Evolutionary conservation across 352 stramenopile species (phyloP).

Genomic region (Pythium grandisporangium): DNA sequence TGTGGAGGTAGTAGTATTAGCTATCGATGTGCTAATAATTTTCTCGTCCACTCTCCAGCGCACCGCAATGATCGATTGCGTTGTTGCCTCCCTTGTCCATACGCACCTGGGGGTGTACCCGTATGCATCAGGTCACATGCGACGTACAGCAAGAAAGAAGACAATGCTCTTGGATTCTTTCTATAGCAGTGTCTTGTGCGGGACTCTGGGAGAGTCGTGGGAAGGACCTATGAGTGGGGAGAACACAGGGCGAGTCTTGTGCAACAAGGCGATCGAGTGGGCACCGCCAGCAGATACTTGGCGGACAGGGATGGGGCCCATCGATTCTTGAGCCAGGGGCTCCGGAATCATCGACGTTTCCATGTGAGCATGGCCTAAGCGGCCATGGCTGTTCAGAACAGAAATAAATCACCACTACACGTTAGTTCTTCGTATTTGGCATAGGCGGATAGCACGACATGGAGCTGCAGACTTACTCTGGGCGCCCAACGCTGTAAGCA

Average conservation of each 20-base stretch:
- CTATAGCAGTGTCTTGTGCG: conserved; percentile 6
- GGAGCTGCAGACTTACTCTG: conserved; percentile 81
- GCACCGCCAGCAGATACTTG: conserved; percentile 67
- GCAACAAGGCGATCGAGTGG: conserved; percentile 65
- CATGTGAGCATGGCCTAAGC: conserved; percentile 43
- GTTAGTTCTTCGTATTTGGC: no score
- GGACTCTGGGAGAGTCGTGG: conserved; percentile 2
- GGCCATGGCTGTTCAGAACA: conserved; percentile 38
- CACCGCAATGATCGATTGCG: no score
- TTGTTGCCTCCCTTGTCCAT: no score
- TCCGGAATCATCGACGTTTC: conserved; percentile 45
- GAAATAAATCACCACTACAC: no score
- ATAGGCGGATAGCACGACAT: no score
- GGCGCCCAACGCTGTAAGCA: conserved; percentile 70
- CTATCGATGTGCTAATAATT: no score
- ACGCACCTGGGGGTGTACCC: no score
- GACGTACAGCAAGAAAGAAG: no score
- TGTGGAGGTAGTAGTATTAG: no score
- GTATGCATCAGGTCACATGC: no score
- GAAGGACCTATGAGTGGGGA: conserved; percentile 51
- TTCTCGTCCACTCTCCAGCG: no score
- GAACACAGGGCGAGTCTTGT: conserved; percentile 39
- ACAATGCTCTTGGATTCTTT: no score
- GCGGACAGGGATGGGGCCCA: conserved; percentile 44
- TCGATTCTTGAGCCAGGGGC: conserved; percentile 23